Evolutionary conservation across 805 yeast genomes (phyloP).

Genomic region (Priceomyces medius): DNA sequence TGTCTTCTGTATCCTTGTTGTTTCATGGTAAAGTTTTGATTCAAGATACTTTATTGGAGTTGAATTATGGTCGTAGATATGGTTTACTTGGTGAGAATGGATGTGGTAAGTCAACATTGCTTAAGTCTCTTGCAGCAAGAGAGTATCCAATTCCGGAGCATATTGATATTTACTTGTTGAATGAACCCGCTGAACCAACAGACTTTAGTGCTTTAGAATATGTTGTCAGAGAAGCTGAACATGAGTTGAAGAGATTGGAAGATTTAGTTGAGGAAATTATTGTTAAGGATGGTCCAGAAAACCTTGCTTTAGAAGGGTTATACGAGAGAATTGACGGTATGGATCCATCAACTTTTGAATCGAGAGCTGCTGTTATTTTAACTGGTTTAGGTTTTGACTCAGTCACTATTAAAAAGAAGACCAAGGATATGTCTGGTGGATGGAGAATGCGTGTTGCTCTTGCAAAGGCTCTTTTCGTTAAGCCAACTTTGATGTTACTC

Average conservation of each 20-base stretch:
- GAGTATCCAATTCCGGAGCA: conserved; percentile 93
- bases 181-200: conserved; percentile 96
- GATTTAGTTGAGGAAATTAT: conserved; percentile 86
- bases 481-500: conserved; percentile 89
- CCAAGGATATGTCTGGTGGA: conserved; percentile 99
- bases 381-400: conserved; percentile 96
- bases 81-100: conserved; percentile 98
- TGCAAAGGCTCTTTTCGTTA: conserved; percentile 96
- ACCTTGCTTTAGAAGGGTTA: conserved; percentile 76
- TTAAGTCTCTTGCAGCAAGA: conserved; percentile 91
- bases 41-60: conserved; percentile 88
- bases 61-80: conserved; percentile 96
- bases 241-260: conserved; percentile 87
- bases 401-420: conserved; percentile 83
- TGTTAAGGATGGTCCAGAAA: conserved; percentile 92
- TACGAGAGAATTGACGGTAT: conserved; percentile 94
- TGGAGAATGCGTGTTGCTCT: conserved; percentile 99
- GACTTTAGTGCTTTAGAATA: conserved; percentile 91
- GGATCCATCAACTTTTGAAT: conserved; percentile 95
- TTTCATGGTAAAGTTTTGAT: conserved; percentile 97
- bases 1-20: conserved; percentile 83
- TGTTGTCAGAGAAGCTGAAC: conserved; percentile 95
- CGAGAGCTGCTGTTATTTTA: conserved; percentile 92
- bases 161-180: conserved; percentile 87
- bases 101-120: conserved; percentile 95